Evolutionary conservation across 2,329 filamentous ascomycete genomes (phyloP).

Genomic region (Penicillium carneum): DNA sequence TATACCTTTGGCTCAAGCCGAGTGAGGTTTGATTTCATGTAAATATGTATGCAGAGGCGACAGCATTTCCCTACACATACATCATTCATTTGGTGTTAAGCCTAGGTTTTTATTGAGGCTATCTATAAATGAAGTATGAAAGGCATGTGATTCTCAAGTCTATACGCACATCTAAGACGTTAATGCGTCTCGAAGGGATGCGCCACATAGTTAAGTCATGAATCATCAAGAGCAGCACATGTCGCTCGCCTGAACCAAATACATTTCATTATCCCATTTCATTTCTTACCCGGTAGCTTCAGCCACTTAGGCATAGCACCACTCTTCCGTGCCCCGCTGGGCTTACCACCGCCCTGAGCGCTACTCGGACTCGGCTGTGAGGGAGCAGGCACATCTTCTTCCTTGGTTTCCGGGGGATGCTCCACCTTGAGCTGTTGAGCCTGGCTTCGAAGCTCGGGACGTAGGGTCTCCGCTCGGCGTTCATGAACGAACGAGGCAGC

Average conservation of each 20-base stretch:
- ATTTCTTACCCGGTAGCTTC: constrained; percentile 76
- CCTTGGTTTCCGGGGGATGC: constrained; percentile 57
- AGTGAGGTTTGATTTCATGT: not conserved
- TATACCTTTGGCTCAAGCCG: not conserved
- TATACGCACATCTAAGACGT: constrained; percentile 1
- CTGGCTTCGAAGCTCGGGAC: constrained; percentile 64
- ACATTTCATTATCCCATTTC: constrained; percentile 30
- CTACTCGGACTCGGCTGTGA: constrained; percentile 39
- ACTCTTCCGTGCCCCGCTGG: constrained; percentile 41
- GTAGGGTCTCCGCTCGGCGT: constrained; percentile 64
- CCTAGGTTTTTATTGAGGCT: not conserved
- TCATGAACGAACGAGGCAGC: constrained; percentile 64
- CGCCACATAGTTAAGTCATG: constrained; percentile 5
- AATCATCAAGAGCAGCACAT: constrained; percentile 19
- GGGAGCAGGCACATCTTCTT: constrained; percentile 41
- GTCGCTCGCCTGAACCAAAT: constrained; percentile 6
- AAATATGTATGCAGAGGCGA: not conserved
- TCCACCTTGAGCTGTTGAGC: constrained; percentile 69
- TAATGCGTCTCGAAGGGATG: not conserved
- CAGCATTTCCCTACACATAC: too few species aligned
- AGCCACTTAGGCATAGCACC: constrained; percentile 72
- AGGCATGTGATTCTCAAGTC: constrained; percentile 5
- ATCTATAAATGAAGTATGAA: not conserved
- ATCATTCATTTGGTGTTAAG: not conserved
- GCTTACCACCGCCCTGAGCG: constrained; percentile 43